Evolutionary conservation across 2,329 filamentous ascomycete genomes (phyloP).

Genomic region (Neonectria neomacrospora): DNA sequence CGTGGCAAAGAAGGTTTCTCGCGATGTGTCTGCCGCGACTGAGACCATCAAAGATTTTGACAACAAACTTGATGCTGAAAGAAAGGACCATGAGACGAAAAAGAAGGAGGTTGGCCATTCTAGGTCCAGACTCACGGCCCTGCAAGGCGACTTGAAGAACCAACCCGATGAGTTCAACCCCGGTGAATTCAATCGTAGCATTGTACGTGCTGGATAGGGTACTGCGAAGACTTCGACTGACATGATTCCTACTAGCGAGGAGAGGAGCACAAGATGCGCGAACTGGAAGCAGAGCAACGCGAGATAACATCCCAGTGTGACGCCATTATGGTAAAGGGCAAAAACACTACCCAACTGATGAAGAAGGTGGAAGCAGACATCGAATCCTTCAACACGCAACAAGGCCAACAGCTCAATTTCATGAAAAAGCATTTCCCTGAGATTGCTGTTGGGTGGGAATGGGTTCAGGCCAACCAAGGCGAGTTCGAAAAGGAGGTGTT

Average conservation of each 20-base stretch:
- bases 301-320: slow-evolving; percentile 53
- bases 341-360: slow-evolving; percentile 53
- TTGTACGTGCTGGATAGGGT: slow-evolving; percentile 62
- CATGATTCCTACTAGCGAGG: slow-evolving; percentile 60
- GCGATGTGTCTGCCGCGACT: slow-evolving; percentile 49
- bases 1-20: slow-evolving; percentile 57
- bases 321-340: slow-evolving; percentile 57
- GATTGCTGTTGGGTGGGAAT: slow-evolving; percentile 78
- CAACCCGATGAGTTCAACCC: slow-evolving; percentile 75
- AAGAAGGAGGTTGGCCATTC: slow-evolving; percentile 62
- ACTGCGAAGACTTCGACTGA: slow-evolving; percentile 32
- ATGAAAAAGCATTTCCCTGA: slow-evolving; percentile 72
- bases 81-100: slow-evolving; percentile 60
- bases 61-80: slow-evolving; percentile 61
- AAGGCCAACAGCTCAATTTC: slow-evolving; percentile 77
- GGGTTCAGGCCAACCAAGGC: slow-evolving; percentile 78
- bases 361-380: slow-evolving; percentile 60
- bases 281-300: slow-evolving; percentile 58
- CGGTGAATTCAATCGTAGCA: slow-evolving; percentile 75
- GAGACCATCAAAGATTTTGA: slow-evolving; percentile 58
- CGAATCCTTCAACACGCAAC: slow-evolving; percentile 73
- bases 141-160: slow-evolving; percentile 72
- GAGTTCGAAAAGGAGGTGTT: slow-evolving; percentile 81
- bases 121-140: slow-evolving; percentile 67
- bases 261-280: slow-evolving; percentile 66